A percentile compares a stretch with the other conserved stretches of the same genome.
Conservation (phyloP, 2,329 filamentous ascomycete genomes). For the Nothophaeocryptopus gaeumannii region DNA sequence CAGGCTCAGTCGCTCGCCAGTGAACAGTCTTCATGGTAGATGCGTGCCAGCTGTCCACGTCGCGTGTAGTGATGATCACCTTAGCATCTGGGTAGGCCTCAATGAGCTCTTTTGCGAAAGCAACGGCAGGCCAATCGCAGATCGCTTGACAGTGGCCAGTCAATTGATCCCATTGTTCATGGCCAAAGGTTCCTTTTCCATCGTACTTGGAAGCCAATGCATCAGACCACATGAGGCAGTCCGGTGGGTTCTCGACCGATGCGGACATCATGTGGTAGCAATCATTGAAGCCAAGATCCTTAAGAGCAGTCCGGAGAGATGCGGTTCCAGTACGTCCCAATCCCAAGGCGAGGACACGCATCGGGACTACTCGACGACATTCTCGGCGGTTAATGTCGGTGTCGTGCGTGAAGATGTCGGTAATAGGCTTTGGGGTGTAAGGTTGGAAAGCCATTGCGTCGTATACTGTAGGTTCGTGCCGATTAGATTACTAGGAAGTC, state of each 20-base stretch:
- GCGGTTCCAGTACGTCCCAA: constrained; percentile 69
- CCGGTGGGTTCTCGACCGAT: constrained; percentile 65
- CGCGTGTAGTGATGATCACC: constrained; percentile 64
- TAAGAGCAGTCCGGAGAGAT: constrained; percentile 64
- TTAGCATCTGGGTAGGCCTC: constrained; percentile 71
- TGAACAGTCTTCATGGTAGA: constrained; percentile 66
- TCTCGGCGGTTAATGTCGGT: constrained; percentile 66
- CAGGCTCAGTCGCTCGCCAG: constrained; percentile 64
- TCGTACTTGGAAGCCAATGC: constrained; percentile 63
- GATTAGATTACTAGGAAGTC: no score
- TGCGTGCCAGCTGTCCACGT: constrained; percentile 63
- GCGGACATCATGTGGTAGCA: constrained; percentile 74
- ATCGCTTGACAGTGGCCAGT: constrained; percentile 64
- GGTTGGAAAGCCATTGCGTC: constrained; percentile 39
- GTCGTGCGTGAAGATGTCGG: constrained; percentile 62
- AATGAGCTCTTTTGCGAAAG: constrained; percentile 67
- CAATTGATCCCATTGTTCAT: constrained; percentile 67
- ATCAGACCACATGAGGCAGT: constrained; percentile 68
- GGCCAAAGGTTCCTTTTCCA: constrained; percentile 59
- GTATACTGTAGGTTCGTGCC: background rate
- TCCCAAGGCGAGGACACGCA: constrained; percentile 69
- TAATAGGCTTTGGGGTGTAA: constrained; percentile 50
- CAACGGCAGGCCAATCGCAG: constrained; percentile 66
- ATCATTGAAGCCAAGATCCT: constrained; percentile 64
- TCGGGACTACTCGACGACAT: constrained; percentile 65